Base-by-base conservation (phyloP, 176 grass and related monocot species). In the Leersia perrieri region DNA sequence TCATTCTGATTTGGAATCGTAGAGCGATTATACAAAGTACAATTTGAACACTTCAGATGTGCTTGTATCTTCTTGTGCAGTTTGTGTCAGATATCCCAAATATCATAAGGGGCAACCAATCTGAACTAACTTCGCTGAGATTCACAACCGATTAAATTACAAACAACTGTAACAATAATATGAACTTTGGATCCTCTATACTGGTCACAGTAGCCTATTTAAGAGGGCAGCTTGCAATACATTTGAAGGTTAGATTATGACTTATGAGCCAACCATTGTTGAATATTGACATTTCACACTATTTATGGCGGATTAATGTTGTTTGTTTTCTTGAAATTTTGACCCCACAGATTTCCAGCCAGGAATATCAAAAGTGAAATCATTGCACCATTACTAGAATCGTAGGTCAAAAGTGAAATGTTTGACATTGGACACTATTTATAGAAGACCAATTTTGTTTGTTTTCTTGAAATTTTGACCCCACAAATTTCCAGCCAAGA, bases 201-300 rank as follows among this genome's bases (percentile, higher is more conserved):
- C 40, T 15, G 3, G 27, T 33, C 7, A 14, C 51, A 33, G 11
- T 66, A 25, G n/a, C 72, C 25, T 33, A 4, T 15, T 31, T 14
- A 53, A 27, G 41, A 33, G 42, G 45, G 22, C 44, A 28, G 6
- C 33, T 9, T 23, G 5, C 14, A 38, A 11, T 61, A 13, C 69
- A 16, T 66, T n/a, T 5, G 49, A 20, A 53, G 16, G 23, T 55
- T 73, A 66, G 75, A 29, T 31, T 33, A 74, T 3, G 73, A 27
- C 69, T 44, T 74, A 22, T 31, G 33, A 73, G 76, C 60, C 42
- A 23, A 31, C 68, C 33, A 74, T 58, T 13, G 20, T 80, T 80
- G 75, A 86, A 73, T 66, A 47, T 2, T 2, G 18, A 34, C 34
- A 25, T 11, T 34, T 60, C 33, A 13, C 33, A 33, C 28, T 41